A percentile compares a stretch with the other conserved stretches of the same genome.
Conservation (phyloP, 176 grass and related monocot genomes). For the Elymus sibiricus region DNA sequence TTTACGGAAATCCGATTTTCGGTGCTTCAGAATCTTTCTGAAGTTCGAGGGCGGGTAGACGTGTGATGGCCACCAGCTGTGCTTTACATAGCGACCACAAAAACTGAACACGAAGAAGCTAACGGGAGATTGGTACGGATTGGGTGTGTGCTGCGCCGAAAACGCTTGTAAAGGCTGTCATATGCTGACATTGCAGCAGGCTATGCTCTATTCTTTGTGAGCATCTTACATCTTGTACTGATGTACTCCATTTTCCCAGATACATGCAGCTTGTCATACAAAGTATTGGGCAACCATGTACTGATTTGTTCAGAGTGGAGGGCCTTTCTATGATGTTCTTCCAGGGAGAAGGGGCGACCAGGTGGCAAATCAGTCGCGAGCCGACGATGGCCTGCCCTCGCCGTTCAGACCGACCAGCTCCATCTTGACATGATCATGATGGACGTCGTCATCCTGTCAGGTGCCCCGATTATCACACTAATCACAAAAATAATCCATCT, state of each 20-base stretch:
- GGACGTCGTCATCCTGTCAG: slow-evolving; percentile 69
- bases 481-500: background rate
- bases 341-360: slow-evolving; percentile 56
- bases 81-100: too few relatives aligned
- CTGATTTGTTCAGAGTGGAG: slow-evolving; percentile 43
- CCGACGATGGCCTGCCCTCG: slow-evolving; percentile 52
- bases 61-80: too few relatives aligned
- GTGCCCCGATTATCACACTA: background rate
- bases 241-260: background rate
- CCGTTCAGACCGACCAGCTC: slow-evolving; percentile 28
- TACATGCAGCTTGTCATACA: background rate
- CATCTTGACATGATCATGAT: slow-evolving; percentile 48
- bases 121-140: too few relatives aligned
- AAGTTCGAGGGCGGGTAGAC: too few relatives aligned
- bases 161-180: slow-evolving; percentile 13
- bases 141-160: too few relatives aligned
- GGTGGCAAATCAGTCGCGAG: slow-evolving; percentile 61
- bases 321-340: slow-evolving; percentile 47
- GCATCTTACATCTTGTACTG: background rate
- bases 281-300: background rate
- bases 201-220: slow-evolving; percentile 55
- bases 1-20: too few relatives aligned
- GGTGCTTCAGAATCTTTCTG: too few relatives aligned
- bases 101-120: too few relatives aligned
- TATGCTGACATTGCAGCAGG: slow-evolving; percentile 66